Conservation (phyloP, 495 filamentous ascomycete genomes). For the Astrothelium macrocarpum region DNA sequence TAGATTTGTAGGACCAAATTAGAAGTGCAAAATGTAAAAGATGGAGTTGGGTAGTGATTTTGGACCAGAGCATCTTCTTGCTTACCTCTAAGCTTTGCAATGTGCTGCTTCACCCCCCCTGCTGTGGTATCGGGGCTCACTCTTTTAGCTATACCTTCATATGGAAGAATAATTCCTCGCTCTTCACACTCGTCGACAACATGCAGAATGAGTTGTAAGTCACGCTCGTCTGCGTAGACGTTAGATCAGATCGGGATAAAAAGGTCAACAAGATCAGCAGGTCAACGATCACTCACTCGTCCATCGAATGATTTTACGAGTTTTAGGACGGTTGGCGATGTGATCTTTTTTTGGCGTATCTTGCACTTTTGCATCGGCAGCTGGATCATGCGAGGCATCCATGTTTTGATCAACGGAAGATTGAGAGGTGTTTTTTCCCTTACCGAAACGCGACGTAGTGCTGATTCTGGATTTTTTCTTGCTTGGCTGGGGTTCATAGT, state of each 20-base stretch:
- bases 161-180: neutral
- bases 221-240: neutral
- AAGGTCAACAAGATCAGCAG: neutral
- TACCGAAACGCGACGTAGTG: neutral
- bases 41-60: neutral
- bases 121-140: neutral
- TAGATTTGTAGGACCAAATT: neutral
- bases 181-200: neutral
- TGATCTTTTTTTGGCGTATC: neutral
- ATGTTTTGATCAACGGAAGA: neutral
- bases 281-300: neutral
- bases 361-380: neutral
- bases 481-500: neutral
- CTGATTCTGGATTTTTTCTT: neutral
- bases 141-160: neutral
- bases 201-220: neutral
- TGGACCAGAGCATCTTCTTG: neutral
- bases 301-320: neutral
- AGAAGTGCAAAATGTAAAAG: neutral
- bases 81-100: constrained; percentile 3
- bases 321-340: neutral
- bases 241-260: neutral
- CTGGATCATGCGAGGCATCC: neutral
- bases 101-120: constrained; percentile 1
- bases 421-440: neutral